These are phyloP conservation scores for Ganoderma multipileum DNA, from an alignment of 1,284 basidiomycete genomes.

Conservation along the genomic window DNA sequence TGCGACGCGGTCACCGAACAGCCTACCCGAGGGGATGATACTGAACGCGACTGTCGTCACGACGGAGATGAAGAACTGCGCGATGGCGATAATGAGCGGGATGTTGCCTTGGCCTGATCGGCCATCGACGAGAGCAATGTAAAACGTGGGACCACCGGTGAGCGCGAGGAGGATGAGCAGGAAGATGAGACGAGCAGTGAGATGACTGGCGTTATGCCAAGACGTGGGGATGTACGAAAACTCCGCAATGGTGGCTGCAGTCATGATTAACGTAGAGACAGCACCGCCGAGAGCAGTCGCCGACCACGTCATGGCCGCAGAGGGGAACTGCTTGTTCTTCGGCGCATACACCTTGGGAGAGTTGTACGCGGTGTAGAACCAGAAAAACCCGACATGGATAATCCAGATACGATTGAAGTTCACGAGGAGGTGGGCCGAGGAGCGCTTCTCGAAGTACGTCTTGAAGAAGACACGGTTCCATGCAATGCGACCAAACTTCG, in stretches of 20 bases:
- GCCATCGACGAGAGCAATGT: constrained; percentile 83
- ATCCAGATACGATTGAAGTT: constrained; percentile 99
- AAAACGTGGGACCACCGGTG: constrained; percentile 90
- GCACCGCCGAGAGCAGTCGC: constrained; percentile 91
- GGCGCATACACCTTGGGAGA: constrained; percentile 92
- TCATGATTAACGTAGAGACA: constrained; percentile 91
- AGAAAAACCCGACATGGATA: constrained; percentile 89
- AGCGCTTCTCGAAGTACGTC: constrained; percentile 95
- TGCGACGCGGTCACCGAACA: constrained; percentile 96
- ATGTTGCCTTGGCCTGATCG: constrained; percentile 59
- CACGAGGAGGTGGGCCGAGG: constrained; percentile 90
- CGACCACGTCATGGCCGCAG: constrained; percentile 91
- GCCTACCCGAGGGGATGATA: constrained; percentile 88
- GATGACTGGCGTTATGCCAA: constrained; percentile 96
- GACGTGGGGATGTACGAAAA: constrained; percentile 97
- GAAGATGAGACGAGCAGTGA: constrained; percentile 89
- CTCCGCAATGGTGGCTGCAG: constrained; percentile 89
- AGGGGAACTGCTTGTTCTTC: constrained; percentile 59
- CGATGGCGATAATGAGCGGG: constrained; percentile 86
- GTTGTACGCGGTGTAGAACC: constrained; percentile 96
- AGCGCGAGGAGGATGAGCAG: constrained; percentile 86
- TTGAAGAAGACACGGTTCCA: constrained; percentile 97
- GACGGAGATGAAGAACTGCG: constrained; percentile 90
- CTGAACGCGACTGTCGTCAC: constrained; percentile 82
- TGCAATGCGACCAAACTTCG: constrained; percentile 89